Percentiles rank a stretch among this genome's conserved stretches.
Evolutionary conservation across 2,329 filamentous ascomycete genomes (phyloP).

Genomic region (Rhynchosporium agropyri): DNA sequence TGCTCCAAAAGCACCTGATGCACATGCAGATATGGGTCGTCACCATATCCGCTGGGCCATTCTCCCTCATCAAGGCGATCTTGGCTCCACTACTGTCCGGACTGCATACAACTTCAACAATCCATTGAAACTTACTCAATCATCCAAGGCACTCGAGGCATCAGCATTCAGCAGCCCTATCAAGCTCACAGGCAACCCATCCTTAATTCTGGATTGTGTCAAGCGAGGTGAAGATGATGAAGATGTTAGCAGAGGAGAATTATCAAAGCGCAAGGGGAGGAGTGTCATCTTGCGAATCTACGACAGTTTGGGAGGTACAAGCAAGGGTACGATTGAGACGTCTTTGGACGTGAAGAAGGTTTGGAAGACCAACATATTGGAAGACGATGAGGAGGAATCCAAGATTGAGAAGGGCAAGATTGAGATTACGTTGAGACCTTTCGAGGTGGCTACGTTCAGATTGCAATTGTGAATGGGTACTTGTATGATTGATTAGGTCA

Average conservation of each 20-base stretch:
- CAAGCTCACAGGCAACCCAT: slow-evolving; percentile 64
- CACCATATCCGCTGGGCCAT: slow-evolving; percentile 91
- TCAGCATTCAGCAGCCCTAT: slow-evolving; percentile 57
- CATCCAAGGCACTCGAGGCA: slow-evolving; percentile 48
- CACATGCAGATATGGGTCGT: slow-evolving; percentile 88
- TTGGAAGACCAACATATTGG: slow-evolving; percentile 82
- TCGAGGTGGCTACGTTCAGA: slow-evolving; percentile 83
- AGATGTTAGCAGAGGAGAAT: slow-evolving; percentile 65
- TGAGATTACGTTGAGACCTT: slow-evolving; percentile 70
- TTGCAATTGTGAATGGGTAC: slow-evolving; percentile 53
- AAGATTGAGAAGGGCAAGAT: slow-evolving; percentile 52
- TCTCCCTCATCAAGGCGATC: slow-evolving; percentile 75
- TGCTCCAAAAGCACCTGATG: slow-evolving; percentile 89
- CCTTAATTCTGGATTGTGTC: slow-evolving; percentile 82
- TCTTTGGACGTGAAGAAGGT: slow-evolving; percentile 73
- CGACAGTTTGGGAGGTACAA: slow-evolving; percentile 83
- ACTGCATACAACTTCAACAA: slow-evolving; percentile 92
- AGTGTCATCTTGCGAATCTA: slow-evolving; percentile 86
- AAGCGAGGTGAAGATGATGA: slow-evolving; percentile 92
- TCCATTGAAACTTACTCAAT: slow-evolving; percentile 60
- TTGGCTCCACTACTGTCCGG: slow-evolving; percentile 74
- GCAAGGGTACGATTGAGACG: slow-evolving; percentile 68
- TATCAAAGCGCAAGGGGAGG: slow-evolving; percentile 68
- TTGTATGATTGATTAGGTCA: background rate
- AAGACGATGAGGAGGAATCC: slow-evolving; percentile 78